Evolutionary conservation across 176 grass and related monocot species (phyloP).

Genomic region (Phyllostachys edulis): DNA sequence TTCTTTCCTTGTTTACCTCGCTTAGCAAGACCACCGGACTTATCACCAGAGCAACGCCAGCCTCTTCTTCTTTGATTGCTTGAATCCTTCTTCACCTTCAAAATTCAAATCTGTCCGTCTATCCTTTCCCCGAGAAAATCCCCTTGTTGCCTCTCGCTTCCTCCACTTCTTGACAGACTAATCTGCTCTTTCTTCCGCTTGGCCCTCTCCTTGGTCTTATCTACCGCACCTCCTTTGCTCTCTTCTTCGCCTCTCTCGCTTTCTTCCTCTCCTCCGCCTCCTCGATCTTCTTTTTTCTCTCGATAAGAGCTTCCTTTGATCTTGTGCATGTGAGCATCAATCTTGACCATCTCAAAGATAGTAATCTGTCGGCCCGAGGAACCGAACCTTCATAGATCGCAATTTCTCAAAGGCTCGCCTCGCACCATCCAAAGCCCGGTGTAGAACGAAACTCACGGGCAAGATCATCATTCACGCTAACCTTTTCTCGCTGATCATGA

Average conservation of each 20-base stretch:
- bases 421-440: constrained; percentile 73
- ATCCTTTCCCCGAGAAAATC: constrained; percentile 59
- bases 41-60: constrained; percentile 61
- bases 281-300: constrained; percentile 91
- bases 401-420: constrained; percentile 71
- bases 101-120: constrained; percentile 53
- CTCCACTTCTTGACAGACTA: constrained; percentile 93
- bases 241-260: constrained; percentile 71
- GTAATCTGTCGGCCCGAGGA: constrained; percentile 82
- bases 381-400: constrained; percentile 51
- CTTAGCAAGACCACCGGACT: constrained; percentile 63
- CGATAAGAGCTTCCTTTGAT: constrained; percentile 75
- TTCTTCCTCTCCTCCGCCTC: constrained; percentile 90
- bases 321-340: constrained; percentile 88
- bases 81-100: constrained; percentile 58
- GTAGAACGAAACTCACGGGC: constrained; percentile 80
- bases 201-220: constrained; percentile 71
- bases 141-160: constrained; percentile 82
- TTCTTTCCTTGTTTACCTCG: constrained; percentile 53
- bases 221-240: constrained; percentile 71
- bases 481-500: constrained; percentile 51
- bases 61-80: constrained; percentile 59
- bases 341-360: constrained; percentile 98
- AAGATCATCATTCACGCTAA: constrained; percentile 94
- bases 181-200: constrained; percentile 97